Evolutionary conservation across 148 eudicot genomes (phyloP), one percentile per base, ranked within the genome.

Genomic region (Silene latifolia): DNA sequence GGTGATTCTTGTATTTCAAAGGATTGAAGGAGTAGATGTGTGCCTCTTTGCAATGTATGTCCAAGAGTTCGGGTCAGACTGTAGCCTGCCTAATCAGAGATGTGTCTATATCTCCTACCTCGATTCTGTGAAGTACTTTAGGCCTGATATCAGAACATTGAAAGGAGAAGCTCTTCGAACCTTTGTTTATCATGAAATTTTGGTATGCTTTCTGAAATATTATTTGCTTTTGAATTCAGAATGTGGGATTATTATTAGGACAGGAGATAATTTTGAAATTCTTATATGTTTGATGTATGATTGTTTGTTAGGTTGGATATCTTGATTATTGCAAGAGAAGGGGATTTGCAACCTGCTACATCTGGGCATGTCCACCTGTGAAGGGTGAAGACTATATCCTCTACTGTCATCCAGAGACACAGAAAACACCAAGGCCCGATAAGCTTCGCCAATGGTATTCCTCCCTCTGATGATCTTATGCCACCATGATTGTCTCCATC

Each of bases 111-210:
- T 93, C 42, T 91, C 97, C 14, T 93, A 93, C 77, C 90, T 93
- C 61, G 98, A 93, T 84, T 93, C 98, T 56, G 93, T 91, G 56
- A 93, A 89, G 90, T 91, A 91, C 82, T 93, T 93, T 68, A 85
- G 86, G 77, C 98, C 98, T 35, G 93, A 93, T 27, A 74, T 78
- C 72, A 87, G 81, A 84, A 83, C 88, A 56, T 82, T 72, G 51
- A 85, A 79, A 71, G 98, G 95, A 35, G 91, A 89, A 86, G 88
- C 98, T 84, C 93, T 93, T 74, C 97, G 98, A 62, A 91, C 98
- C 68, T 88, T 88, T 69, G 92, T 91, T 69, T 93, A 93, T 86
- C 98, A 93, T 73, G 94, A 93, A 74, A 87, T 93, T 67, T 81
- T 93, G 95, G 97, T 93, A 87, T 39, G 59, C 39, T 12, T 77